Conservation (phyloP, 2,329 filamentous ascomycete genomes). For the Grosmannia huntii region DNA sequence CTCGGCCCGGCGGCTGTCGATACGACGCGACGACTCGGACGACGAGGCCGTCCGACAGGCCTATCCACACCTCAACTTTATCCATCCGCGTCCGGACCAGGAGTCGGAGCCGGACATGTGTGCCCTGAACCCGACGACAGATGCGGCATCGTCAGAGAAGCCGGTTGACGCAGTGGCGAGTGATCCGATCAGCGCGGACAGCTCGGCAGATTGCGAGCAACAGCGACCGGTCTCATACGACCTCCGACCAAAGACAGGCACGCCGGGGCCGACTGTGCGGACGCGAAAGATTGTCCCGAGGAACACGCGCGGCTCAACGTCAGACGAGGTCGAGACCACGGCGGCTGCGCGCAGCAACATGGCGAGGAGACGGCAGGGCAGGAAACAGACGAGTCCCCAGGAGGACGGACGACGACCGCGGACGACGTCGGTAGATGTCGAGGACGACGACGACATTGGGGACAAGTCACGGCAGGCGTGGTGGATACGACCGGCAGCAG, state of each 20-base stretch:
- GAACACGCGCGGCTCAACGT: not conserved
- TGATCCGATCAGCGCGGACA: not conserved
- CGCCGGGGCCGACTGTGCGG: constrained; percentile 2
- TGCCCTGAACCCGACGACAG: not conserved
- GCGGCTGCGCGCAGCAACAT: not conserved
- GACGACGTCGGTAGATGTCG: no score
- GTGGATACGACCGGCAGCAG: not conserved
- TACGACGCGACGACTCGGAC: constrained; percentile 4
- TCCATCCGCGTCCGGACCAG: constrained; percentile 4
- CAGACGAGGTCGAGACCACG: not conserved
- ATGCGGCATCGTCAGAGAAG: not conserved
- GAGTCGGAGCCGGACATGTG: not conserved
- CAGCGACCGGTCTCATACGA: not conserved
- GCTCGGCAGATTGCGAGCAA: not conserved
- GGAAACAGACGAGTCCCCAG: not conserved
- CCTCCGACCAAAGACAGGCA: constrained; percentile 4
- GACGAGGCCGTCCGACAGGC: constrained; percentile 9
- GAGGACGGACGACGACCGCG: no score
- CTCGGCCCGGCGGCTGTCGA: constrained; percentile 6
- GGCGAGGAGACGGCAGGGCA: not conserved
- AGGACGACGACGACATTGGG: not conserved
- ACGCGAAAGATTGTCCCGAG: not conserved
- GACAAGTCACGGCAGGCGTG: not conserved
- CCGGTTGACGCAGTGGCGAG: not conserved
- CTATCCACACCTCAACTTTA: constrained; percentile 10